Evolutionary conservation across 208 protist genomes (phyloP).

Genomic region (Crithidia bombi): DNA sequence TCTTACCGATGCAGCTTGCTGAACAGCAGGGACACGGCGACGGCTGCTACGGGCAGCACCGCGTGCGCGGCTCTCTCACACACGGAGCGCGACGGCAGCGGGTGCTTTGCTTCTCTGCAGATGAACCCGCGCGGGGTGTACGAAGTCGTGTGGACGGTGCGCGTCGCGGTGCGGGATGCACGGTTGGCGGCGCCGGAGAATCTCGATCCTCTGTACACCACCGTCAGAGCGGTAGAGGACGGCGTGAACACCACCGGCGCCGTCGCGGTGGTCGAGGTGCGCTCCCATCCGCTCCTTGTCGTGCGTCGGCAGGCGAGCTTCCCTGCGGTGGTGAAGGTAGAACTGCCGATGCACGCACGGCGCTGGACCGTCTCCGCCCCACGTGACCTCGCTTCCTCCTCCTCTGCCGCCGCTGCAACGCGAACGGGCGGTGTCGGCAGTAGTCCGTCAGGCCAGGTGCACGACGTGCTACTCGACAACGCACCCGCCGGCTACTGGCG

Average conservation of each 20-base stretch:
- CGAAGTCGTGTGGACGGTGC: conserved; percentile 58
- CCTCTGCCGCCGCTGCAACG: background rate
- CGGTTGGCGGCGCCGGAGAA: conserved; percentile 38
- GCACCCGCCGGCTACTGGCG: conserved; percentile 54
- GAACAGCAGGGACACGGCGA: no score
- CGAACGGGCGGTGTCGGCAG: background rate
- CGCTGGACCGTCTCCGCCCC: conserved; percentile 58
- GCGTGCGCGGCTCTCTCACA: conserved; percentile 16
- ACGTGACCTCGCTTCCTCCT: background rate
- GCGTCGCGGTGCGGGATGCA: conserved; percentile 41
- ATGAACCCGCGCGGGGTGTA: conserved; percentile 58
- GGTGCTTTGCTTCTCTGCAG: conserved; percentile 41
- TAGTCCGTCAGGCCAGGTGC: background rate
- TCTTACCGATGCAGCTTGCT: conserved; percentile 48
- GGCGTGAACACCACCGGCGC: conserved; percentile 1
- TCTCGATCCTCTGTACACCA: conserved; percentile 54
- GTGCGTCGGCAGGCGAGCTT: conserved; percentile 66
- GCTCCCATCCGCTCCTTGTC: conserved; percentile 55
- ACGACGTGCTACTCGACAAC: conserved; percentile 14
- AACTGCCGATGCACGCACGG: conserved; percentile 77
- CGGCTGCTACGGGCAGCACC: no score
- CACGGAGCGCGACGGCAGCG: conserved; percentile 33
- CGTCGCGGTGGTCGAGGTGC: conserved; percentile 42
- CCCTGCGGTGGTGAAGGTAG: conserved; percentile 42
- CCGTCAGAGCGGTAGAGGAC: conserved; percentile 15